These are phyloP conservation scores for Colletotrichum eleusines DNA, from an alignment of 2,329 filamentous ascomycete genomes.

Conservation along the genomic window DNA sequence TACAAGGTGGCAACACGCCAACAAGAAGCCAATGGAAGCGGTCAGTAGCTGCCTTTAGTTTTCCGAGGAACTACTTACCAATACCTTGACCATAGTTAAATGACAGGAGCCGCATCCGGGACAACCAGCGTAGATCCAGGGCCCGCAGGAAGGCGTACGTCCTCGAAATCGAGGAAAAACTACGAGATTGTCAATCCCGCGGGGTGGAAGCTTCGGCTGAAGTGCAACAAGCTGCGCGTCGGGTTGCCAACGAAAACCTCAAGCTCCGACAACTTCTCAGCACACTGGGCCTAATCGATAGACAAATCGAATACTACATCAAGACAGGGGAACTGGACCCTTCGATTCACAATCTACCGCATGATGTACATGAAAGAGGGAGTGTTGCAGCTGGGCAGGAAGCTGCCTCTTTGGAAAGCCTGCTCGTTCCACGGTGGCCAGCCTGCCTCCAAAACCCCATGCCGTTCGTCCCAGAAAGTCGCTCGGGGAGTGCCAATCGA, in stretches of 20 bases:
- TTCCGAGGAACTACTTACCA: constrained; percentile 27
- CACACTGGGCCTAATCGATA: constrained; percentile 67
- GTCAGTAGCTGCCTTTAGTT: constrained; percentile 30
- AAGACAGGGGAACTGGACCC: constrained; percentile 42
- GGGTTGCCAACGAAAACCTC: constrained; percentile 77
- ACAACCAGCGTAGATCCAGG: constrained; percentile 81
- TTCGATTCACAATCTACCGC: background rate
- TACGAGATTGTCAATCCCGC: constrained; percentile 71
- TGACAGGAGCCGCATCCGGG: constrained; percentile 68
- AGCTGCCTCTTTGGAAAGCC: constrained; percentile 50
- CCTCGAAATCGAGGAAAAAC: constrained; percentile 74
- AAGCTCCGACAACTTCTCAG: constrained; percentile 71
- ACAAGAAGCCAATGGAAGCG: constrained; percentile 35
- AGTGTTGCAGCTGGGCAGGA: background rate
- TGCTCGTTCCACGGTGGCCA: constrained; percentile 53
- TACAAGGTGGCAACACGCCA: background rate
- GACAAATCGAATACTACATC: constrained; percentile 62
- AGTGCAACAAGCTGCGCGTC: constrained; percentile 76
- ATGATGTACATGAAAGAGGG: background rate
- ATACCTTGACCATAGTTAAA: constrained; percentile 28
- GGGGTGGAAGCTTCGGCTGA: constrained; percentile 78
- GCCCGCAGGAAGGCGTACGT: constrained; percentile 81
- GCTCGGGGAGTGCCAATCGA: background rate
- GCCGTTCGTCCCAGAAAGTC: constrained; percentile 1
- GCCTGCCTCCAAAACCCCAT: constrained; percentile 47